phyloP scores from a whole-genome alignment of 805 yeast species.

The Kodamaea restingae region DNA sequence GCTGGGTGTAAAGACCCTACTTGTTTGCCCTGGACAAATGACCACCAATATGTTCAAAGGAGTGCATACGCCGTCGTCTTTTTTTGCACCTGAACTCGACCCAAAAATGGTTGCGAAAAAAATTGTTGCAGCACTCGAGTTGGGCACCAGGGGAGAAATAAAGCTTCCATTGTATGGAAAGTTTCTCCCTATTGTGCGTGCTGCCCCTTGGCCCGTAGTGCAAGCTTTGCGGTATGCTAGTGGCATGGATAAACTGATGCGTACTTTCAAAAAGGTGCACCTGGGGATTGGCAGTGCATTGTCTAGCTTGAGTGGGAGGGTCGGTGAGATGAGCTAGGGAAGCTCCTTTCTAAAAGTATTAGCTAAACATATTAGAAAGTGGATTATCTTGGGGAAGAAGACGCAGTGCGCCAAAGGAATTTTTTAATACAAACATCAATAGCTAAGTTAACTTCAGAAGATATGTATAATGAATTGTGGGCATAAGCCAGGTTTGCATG shows the following conservation, averaged over 20 bases:
- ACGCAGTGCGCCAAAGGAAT: too few species aligned
- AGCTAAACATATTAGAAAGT: neutral
- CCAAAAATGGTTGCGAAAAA: slow-evolving; percentile 60
- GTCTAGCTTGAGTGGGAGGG: neutral
- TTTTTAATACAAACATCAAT: too few species aligned
- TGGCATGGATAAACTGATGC: slow-evolving; percentile 62
- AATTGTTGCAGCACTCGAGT: slow-evolving; percentile 51
- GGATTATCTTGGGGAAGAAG: neutral
- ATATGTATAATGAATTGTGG: too few species aligned
- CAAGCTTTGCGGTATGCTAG: slow-evolving; percentile 52
- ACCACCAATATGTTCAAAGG: slow-evolving; percentile 70
- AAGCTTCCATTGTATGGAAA: slow-evolving; percentile 75
- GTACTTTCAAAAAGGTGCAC: slow-evolving; percentile 13
- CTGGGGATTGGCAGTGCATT: neutral
- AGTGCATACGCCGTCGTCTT: slow-evolving; percentile 66
- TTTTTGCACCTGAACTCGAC: slow-evolving; percentile 80
- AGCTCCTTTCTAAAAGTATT: too few species aligned
- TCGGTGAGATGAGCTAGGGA: neutral
- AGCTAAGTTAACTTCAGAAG: neutral
- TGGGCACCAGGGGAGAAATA: slow-evolving; percentile 66
- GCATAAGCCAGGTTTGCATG: too few species aligned
- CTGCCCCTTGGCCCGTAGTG: slow-evolving; percentile 67
- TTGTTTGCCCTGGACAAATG: slow-evolving; percentile 87
- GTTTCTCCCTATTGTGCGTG: slow-evolving; percentile 65
- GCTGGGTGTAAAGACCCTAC: slow-evolving; percentile 62